A percentile compares a stretch with the other conserved stretches of the same genome.
These are phyloP conservation scores for Solanum peruvianum DNA, from an alignment of 257 asterid genomes.

Conservation along the genomic window DNA sequence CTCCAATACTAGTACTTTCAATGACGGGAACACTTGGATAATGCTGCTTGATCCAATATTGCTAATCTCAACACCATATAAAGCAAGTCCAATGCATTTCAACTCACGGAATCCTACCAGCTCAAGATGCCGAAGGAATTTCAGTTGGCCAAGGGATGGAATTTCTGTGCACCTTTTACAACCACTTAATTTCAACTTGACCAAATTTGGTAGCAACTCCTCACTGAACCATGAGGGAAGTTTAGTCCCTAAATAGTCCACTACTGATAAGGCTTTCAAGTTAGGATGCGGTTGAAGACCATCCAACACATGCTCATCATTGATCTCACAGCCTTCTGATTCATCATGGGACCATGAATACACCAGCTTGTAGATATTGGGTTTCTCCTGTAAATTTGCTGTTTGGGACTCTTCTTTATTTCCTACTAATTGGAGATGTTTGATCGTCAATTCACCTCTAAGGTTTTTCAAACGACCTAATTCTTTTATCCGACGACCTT, in stretches of 20 bases:
- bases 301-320: conserved; percentile 5
- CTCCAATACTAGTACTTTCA: neutral
- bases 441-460: neutral
- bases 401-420: neutral
- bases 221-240: conserved; percentile 11
- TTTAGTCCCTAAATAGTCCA: neutral
- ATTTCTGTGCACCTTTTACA: conserved; percentile 3
- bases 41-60: neutral
- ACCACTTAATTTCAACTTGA: neutral
- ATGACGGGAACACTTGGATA: neutral
- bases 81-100: neutral
- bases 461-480: conserved; percentile 11
- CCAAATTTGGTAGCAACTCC: neutral
- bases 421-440: neutral
- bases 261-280: neutral
- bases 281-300: conserved; percentile 11
- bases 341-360: neutral
- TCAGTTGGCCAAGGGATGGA: conserved; percentile 15
- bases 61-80: neutral
- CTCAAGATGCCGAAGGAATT: neutral
- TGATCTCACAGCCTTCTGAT: neutral
- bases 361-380: neutral
- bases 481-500: conserved; percentile 15
- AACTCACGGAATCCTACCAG: neutral
- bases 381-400: neutral